Conservation (phyloP, 2,329 filamentous ascomycete genomes). For the Talaromyces piceae region DNA sequence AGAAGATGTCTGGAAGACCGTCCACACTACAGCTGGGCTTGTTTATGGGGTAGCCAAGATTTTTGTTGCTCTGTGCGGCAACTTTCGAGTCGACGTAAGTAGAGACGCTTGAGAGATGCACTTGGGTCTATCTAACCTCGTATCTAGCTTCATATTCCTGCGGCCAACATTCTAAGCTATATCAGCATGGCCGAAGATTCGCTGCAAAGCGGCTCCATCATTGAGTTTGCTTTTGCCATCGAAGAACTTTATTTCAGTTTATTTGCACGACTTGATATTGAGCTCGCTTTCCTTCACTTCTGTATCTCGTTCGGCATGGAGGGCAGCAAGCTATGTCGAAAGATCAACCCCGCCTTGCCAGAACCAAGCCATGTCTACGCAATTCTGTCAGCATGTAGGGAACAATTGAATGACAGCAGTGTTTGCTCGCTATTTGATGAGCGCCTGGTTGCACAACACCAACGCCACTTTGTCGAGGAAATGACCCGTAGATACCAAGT, state of each 20-base stretch:
- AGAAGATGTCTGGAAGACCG: slow-evolving; percentile 18
- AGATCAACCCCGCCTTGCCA: slow-evolving; percentile 20
- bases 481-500: slow-evolving; percentile 15
- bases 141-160: slow-evolving; percentile 24
- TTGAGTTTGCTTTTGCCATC: slow-evolving; percentile 24
- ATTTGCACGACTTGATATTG: slow-evolving; percentile 30
- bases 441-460: slow-evolving; percentile 21
- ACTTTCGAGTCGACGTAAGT: slow-evolving; percentile 29
- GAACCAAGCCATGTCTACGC: slow-evolving; percentile 28
- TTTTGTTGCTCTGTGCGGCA: slow-evolving; percentile 22
- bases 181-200: slow-evolving; percentile 24
- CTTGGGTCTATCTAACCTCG: slow-evolving; percentile 8
- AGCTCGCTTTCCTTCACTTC: slow-evolving; percentile 30
- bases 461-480: slow-evolving; percentile 22
- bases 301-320: slow-evolving; percentile 24
- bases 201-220: slow-evolving; percentile 20
- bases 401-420: slow-evolving; percentile 20
- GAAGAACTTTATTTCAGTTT: slow-evolving; percentile 32
- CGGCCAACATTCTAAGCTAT: slow-evolving; percentile 24
- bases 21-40: slow-evolving; percentile 24
- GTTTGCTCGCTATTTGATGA: slow-evolving; percentile 22
- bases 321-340: slow-evolving; percentile 14
- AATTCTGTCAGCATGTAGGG: slow-evolving; percentile 27
- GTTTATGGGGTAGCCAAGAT: slow-evolving; percentile 32
- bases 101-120: neutral